A percentile compares a stretch with the other conserved stretches of the same genome.
phyloP scores from a whole-genome alignment of 352 stramenopile genomes.

The Peronospora destructor region DNA sequence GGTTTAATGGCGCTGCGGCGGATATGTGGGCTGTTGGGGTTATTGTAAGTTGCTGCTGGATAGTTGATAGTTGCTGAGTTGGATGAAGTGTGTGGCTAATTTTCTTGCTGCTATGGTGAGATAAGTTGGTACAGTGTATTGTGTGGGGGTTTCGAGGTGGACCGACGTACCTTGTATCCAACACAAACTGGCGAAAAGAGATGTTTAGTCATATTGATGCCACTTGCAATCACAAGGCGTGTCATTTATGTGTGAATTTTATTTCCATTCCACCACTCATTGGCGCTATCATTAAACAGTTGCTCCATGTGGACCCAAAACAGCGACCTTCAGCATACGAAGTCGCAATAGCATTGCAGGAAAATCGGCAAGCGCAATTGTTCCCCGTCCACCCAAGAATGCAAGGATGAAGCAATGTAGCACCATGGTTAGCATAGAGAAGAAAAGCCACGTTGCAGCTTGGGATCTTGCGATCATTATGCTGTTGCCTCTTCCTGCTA shows the following conservation, averaged over 20 bases:
- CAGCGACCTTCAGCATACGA: conserved; percentile 65
- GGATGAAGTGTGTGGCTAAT: not conserved
- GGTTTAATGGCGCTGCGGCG: conserved; percentile 63
- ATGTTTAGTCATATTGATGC: conserved; percentile 76
- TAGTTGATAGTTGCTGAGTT: not conserved
- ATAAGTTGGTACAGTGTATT: conserved; percentile 67
- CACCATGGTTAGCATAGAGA: not conserved
- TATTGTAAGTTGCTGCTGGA: conserved; percentile 43
- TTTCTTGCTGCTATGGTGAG: not conserved
- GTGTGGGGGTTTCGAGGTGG: conserved; percentile 74
- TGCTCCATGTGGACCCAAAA: conserved; percentile 65
- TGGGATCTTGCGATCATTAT: not conserved
- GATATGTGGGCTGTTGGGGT: conserved; percentile 80
- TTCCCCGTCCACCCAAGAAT: conserved; percentile 35
- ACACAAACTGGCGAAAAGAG: conserved; percentile 60
- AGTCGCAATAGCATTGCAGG: conserved; percentile 56
- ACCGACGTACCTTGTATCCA: conserved; percentile 49
- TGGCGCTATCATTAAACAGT: conserved; percentile 66
- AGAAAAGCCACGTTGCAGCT: conserved; percentile 1
- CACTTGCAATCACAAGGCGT: conserved; percentile 44
- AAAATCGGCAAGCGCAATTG: conserved; percentile 52
- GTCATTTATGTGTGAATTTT: conserved; percentile 72
- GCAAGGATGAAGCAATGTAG: conserved; percentile 9
- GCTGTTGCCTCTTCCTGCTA: not conserved
- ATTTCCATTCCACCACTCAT: conserved; percentile 73